phyloP scores from a whole-genome alignment of 768 basidiomycete genomes.

The Paxillus ammoniavirescens region DNA sequence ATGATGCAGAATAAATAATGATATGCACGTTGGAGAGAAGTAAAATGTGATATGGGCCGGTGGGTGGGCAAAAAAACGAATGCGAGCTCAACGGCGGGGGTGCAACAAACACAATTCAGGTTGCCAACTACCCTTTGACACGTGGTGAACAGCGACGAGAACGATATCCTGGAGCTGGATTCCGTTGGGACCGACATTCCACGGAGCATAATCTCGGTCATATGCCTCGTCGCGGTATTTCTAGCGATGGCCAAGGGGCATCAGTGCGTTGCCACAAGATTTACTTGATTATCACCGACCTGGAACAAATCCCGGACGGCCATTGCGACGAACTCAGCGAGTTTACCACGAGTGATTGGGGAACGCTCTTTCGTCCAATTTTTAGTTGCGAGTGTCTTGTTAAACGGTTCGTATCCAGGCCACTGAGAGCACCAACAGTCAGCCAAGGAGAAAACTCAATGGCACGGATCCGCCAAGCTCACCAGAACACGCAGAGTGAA shows the following conservation, averaged over 20 bases:
- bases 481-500: slow-evolving; percentile 76
- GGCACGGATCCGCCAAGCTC: slow-evolving; percentile 15
- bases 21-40: neutral
- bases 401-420: slow-evolving; percentile 76
- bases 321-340: slow-evolving; percentile 74
- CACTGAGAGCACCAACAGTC: slow-evolving; percentile 44
- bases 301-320: slow-evolving; percentile 64
- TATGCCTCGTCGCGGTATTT: slow-evolving; percentile 7
- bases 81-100: slow-evolving; percentile 11
- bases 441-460: neutral
- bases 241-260: slow-evolving; percentile 2
- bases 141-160: slow-evolving; percentile 74
- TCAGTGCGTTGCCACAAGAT: slow-evolving; percentile 10
- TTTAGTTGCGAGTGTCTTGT: slow-evolving; percentile 72
- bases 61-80: neutral
- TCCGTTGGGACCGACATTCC: slow-evolving; percentile 25
- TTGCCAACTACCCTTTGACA: slow-evolving; percentile 80
- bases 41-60: neutral
- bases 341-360: slow-evolving; percentile 70
- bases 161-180: slow-evolving; percentile 33
- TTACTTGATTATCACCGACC: slow-evolving; percentile 31
- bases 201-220: slow-evolving; percentile 11
- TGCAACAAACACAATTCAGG: slow-evolving; percentile 57
- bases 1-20: neutral
- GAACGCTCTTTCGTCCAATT: slow-evolving; percentile 72